Evolutionary conservation across 106 monocot genomes (phyloP).

Genomic region (Dactylorhiza incarnata): DNA sequence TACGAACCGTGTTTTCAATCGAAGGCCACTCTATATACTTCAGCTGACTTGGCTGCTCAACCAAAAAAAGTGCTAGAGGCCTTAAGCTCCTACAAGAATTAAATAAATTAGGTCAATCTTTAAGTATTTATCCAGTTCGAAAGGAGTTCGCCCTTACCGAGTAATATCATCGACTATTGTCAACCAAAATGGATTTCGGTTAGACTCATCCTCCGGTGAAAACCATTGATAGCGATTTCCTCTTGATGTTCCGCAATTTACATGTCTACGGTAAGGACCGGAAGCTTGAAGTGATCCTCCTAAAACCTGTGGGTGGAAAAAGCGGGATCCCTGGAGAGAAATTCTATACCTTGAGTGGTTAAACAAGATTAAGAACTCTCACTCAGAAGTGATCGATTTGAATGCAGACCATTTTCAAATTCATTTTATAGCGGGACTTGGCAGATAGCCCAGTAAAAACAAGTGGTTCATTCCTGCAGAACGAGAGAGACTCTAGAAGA

Average conservation of each 20-base stretch:
- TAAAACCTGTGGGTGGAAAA: slow-evolving; percentile 14
- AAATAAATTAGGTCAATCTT: background rate
- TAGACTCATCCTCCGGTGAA: slow-evolving; percentile 15
- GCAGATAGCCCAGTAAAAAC: background rate
- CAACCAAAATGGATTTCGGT: slow-evolving; percentile 45
- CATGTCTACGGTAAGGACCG: background rate
- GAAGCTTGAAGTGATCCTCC: slow-evolving; percentile 5
- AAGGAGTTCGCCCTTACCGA: slow-evolving; percentile 23
- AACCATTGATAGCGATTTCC: slow-evolving; percentile 10
- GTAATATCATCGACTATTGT: slow-evolving; percentile 39
- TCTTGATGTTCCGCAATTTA: slow-evolving; percentile 22
- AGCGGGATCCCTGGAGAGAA: background rate
- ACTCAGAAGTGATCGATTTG: background rate
- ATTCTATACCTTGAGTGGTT: background rate
- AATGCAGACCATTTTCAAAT: slow-evolving; percentile 6
- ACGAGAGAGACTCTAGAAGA: slow-evolving; percentile 9
- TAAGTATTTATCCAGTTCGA: background rate
- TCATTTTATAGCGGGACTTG: background rate
- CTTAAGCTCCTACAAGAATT: slow-evolving; percentile 41
- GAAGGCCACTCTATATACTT: slow-evolving; percentile 91
- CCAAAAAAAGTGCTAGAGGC: slow-evolving; percentile 50
- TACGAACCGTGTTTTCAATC: slow-evolving; percentile 67
- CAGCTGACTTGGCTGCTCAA: slow-evolving; percentile 86
- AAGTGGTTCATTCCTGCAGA: slow-evolving; percentile 1
- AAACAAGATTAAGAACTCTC: background rate